phyloP scores from a whole-genome alignment of 169 alveolate genomes.

The Cryptosporidium bovis region DNA sequence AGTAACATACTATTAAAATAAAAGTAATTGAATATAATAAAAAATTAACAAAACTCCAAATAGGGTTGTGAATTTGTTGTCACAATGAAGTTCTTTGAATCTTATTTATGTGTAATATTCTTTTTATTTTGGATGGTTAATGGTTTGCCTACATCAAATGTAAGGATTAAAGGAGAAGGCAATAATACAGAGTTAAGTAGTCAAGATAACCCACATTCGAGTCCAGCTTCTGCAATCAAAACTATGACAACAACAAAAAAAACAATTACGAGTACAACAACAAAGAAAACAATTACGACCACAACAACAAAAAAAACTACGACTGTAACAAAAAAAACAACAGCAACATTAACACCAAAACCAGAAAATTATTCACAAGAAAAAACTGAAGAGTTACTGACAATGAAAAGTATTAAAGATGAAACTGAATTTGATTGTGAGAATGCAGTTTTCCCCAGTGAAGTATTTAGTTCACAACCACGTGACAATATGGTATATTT shows the following conservation, averaged over 20 bases:
- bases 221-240: too few relatives aligned
- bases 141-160: conserved; percentile 53
- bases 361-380: conserved; percentile 1
- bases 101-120: conserved; percentile 1
- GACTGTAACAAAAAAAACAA: too few relatives aligned
- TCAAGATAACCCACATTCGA: too few relatives aligned
- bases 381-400: neutral
- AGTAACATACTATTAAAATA: too few relatives aligned
- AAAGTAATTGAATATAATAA: too few relatives aligned
- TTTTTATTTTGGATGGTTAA: conserved; percentile 9
- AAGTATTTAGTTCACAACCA: conserved; percentile 37
- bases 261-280: conserved; percentile 5
- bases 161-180: conserved; percentile 26
- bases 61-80: conserved; percentile 39
- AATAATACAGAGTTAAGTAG: neutral
- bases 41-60: too few relatives aligned
- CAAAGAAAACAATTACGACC: conserved; percentile 11
- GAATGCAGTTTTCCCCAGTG: conserved; percentile 48
- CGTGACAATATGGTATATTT: conserved; percentile 42
- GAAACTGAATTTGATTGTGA: conserved; percentile 21
- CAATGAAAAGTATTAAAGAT: neutral
- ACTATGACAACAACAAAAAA: too few relatives aligned
- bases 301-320: neutral
- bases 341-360: neutral
- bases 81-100: conserved; percentile 43